phyloP scores from a whole-genome alignment of 1,284 basidiomycete species.

The Ceratobasidium sp. region DNA sequence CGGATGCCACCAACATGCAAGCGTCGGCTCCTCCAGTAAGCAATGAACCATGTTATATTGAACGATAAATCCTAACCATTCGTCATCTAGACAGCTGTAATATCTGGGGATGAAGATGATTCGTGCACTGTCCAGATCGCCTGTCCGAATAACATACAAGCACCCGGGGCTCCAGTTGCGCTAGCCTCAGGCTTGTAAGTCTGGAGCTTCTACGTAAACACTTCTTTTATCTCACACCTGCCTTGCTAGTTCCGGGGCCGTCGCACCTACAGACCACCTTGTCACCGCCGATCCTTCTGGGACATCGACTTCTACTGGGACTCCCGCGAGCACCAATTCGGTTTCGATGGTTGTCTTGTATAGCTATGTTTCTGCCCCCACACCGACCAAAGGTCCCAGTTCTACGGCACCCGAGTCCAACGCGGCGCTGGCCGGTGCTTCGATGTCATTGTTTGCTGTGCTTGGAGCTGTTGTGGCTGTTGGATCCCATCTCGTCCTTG shows the following conservation, averaged over 20 bases:
- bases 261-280: constrained; percentile 24
- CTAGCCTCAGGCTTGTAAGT: constrained; percentile 13
- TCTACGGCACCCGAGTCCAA: constrained; percentile 3
- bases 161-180: constrained; percentile 19
- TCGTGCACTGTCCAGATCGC: constrained; percentile 27
- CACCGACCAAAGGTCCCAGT: neutral
- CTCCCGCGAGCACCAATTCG: neutral
- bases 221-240: neutral
- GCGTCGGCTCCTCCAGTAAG: constrained; percentile 28
- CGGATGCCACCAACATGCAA: constrained; percentile 32
- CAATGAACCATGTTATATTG: too few species aligned
- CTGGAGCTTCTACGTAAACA: neutral
- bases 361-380: neutral
- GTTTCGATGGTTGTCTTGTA: constrained; percentile 24
- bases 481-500: constrained; percentile 5
- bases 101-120: constrained; percentile 23
- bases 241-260: neutral
- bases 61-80: neutral
- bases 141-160: constrained; percentile 4
- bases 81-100: neutral
- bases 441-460: neutral
- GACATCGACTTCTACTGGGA: neutral
- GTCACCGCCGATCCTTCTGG: constrained; percentile 18
- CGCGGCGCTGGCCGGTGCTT: neutral
- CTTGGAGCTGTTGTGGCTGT: constrained; percentile 1